These are phyloP conservation scores for Bipolaris sorokiniana DNA, from an alignment of 2,329 filamentous ascomycete species.

Conservation along the genomic window DNA sequence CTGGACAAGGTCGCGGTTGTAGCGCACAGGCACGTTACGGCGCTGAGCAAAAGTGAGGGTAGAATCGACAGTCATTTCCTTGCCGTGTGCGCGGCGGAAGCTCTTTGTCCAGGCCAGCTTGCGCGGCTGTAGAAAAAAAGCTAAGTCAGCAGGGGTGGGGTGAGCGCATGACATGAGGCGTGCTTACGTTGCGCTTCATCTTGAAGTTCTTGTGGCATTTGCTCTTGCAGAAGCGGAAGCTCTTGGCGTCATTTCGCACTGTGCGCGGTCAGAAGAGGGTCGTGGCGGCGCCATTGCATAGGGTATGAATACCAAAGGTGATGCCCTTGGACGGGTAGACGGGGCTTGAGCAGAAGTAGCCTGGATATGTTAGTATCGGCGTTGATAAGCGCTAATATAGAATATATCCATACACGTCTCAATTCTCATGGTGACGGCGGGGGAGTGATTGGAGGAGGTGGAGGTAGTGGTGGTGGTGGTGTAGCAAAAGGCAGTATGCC, in stretches of 20 bases:
- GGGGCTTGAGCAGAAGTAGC: slow-evolving; percentile 72
- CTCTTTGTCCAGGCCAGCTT: slow-evolving; percentile 56
- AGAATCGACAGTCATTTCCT: slow-evolving; percentile 83
- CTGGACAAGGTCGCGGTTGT: slow-evolving; percentile 88
- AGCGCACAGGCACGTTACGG: slow-evolving; percentile 92
- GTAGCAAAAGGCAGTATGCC: slow-evolving; percentile 1
- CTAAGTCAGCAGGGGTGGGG: not conserved
- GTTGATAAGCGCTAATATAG: not conserved
- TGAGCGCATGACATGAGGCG: slow-evolving; percentile 52
- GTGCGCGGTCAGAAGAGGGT: not conserved
- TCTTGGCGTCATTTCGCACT: slow-evolving; percentile 60
- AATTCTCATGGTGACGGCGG: slow-evolving; percentile 43
- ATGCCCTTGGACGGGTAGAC: slow-evolving; percentile 56
- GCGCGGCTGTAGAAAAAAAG: slow-evolving; percentile 5
- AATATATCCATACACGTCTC: slow-evolving; percentile 18
- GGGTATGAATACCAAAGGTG: slow-evolving; percentile 56
- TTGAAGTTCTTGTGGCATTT: slow-evolving; percentile 75
- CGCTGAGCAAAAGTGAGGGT: slow-evolving; percentile 91
- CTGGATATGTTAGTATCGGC: not conserved
- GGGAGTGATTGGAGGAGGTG: slow-evolving; percentile 13
- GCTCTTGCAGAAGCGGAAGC: slow-evolving; percentile 69
- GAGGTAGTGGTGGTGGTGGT: slow-evolving; percentile 7
- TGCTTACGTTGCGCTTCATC: slow-evolving; percentile 97
- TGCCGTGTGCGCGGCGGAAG: slow-evolving; percentile 54
- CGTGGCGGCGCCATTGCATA: not conserved